These are phyloP conservation scores for Lecanicillium sp. DNA, from an alignment of 2,329 filamentous ascomycete species.

Conservation along the genomic window DNA sequence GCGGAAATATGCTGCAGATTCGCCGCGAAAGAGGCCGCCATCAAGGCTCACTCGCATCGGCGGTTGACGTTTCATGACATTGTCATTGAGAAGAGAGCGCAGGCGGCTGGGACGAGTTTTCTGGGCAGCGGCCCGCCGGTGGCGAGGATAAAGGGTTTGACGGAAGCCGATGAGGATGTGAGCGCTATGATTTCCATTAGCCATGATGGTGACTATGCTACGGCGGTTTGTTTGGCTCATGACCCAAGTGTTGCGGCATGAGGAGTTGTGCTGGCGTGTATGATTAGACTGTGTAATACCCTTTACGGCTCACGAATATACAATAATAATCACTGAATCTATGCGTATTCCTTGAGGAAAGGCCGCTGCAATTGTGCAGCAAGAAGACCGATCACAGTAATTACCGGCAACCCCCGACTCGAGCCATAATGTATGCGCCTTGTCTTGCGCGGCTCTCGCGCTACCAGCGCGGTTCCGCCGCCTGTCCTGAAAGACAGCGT, in stretches of 20 bases:
- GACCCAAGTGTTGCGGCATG: slow-evolving; percentile 11
- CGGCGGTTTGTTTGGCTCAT: slow-evolving; percentile 56
- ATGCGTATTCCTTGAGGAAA: too few relatives aligned
- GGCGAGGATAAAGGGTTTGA: slow-evolving; percentile 29
- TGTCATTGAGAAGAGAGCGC: slow-evolving; percentile 27
- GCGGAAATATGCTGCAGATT: slow-evolving; percentile 36
- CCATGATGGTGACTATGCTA: slow-evolving; percentile 79
- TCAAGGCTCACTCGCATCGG: slow-evolving; percentile 61
- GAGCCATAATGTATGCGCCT: too few relatives aligned
- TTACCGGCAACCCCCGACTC: too few relatives aligned
- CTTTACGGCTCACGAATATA: neutral
- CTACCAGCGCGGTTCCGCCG: too few relatives aligned
- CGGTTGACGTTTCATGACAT: slow-evolving; percentile 57
- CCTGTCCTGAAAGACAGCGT: too few relatives aligned
- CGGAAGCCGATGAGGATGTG: slow-evolving; percentile 29
- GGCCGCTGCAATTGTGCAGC: too few relatives aligned
- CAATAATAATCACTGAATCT: too few relatives aligned
- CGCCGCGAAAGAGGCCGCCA: slow-evolving; percentile 67
- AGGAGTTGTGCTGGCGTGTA: neutral
- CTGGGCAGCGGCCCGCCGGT: slow-evolving; percentile 34
- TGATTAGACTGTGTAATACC: neutral
- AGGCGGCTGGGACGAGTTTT: slow-evolving; percentile 14
- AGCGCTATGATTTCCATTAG: slow-evolving; percentile 72
- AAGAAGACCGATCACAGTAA: too few relatives aligned
- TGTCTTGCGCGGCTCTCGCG: too few relatives aligned